A percentile compares a stretch with the other conserved stretches of the same genome.
Conservation (phyloP, 345 rosid genomes). For the Rhodamnia rubescens region DNA sequence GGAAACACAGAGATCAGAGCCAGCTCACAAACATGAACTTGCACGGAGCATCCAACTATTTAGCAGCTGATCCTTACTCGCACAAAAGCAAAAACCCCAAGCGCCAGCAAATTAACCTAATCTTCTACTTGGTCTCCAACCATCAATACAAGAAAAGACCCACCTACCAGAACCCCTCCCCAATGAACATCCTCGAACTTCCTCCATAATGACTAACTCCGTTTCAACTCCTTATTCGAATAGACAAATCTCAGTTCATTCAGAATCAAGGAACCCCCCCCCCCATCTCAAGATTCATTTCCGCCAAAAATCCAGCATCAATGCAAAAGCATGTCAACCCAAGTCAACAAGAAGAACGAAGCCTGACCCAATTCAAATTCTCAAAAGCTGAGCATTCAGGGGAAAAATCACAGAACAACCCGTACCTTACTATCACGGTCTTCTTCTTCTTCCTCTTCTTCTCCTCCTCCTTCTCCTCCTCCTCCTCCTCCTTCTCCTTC, state of each 20-base stretch:
- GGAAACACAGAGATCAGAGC: neutral
- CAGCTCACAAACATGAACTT: neutral
- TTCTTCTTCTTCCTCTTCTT: constrained; percentile 13
- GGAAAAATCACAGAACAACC: neutral
- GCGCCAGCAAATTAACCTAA: neutral
- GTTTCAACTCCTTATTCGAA: neutral
- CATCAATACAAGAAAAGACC: neutral
- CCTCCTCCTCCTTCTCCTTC: constrained; percentile 20
- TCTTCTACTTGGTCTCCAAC: neutral
- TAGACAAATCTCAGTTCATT: neutral
- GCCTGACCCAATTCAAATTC: neutral
- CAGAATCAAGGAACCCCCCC: neutral
- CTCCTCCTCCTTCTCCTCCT: constrained; percentile 21
- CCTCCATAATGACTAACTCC: neutral
- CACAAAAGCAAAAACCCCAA: neutral
- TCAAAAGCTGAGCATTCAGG: no score
- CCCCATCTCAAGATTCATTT: neutral
- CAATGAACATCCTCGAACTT: neutral
- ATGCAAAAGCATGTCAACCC: neutral
- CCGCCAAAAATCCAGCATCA: neutral
- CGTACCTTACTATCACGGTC: neutral
- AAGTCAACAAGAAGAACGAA: neutral
- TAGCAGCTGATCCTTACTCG: neutral
- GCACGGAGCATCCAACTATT: neutral
- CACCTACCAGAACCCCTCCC: neutral